Conservation (phyloP, 169 alveolate genomes). For the Plasmodium falciparum region DNA sequence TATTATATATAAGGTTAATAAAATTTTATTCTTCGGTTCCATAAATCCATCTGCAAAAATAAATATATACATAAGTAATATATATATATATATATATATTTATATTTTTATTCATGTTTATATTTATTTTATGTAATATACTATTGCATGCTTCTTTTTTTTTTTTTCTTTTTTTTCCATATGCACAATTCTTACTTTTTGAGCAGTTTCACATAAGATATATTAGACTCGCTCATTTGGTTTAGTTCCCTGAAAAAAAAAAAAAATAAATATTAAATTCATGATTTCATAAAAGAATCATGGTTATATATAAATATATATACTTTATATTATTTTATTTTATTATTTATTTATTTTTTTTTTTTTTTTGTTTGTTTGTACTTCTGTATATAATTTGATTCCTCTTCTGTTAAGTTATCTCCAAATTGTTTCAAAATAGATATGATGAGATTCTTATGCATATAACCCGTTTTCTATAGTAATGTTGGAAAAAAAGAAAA, state of each 20-base stretch:
- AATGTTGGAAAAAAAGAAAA: not conserved
- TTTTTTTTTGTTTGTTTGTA: conserved; percentile 9
- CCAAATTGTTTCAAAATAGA: conserved; percentile 55
- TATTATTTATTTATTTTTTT: not conserved
- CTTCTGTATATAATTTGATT: conserved; percentile 27
- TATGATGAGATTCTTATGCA: conserved; percentile 66
- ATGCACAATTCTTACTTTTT: conserved; percentile 16
- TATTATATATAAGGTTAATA: no score
- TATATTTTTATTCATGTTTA: no score
- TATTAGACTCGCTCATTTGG: conserved; percentile 26
- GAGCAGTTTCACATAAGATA: conserved; percentile 27
- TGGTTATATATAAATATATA: not conserved
- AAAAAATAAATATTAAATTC: not conserved
- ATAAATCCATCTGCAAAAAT: no score
- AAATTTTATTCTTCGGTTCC: no score
- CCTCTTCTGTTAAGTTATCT: conserved; percentile 47
- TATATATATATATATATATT: no score
- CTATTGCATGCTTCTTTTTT: not conserved
- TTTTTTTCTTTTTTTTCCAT: not conserved
- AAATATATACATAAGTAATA: no score
- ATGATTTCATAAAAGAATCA: not conserved
- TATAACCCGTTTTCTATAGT: conserved; percentile 61
- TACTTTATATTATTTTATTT: not conserved
- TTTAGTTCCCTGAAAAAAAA: conserved; percentile 39
- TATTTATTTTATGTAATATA: no score